Base-by-base conservation (phyloP, 2,329 filamentous ascomycete species). In the Clonostachys byssicola region DNA sequence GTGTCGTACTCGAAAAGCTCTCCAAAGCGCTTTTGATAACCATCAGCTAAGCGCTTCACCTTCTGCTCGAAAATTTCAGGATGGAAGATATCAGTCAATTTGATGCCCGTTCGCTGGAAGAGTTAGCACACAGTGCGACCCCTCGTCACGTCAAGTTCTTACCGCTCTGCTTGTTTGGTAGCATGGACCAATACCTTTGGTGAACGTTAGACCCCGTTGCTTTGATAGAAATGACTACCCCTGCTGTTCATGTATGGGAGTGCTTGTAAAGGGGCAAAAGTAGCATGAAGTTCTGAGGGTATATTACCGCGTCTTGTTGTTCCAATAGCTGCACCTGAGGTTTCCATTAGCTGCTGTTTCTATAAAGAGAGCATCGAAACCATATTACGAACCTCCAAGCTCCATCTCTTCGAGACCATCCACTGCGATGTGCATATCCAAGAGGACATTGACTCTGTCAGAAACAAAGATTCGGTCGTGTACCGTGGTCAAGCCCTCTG, bases 71-170 rank as follows among this genome's bases (percentile, higher is more conserved):
- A 89, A 7, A 75, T 60, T 36, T 77, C 70, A 61, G 81, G 75
- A 60, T 86, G 71, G 61, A 89, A 89, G 52, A 89, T 73, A 47
- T 90, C 85, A 49, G 76, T 73, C 43, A 91, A 65, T 47, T 80
- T 74, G 49, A 91, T 74, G 43, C 86, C 87, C 54, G 73, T 86
- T 56, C 88, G 73, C 38, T 81, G 51, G 18, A 44, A 48, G 58
- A 48, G 44, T 56, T 52, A 53, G 56, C 49, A 40, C 23, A 30
- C 54, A 51, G 53, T 55, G 38, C 52, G 46, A 48, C 44, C 46
- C 45, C 43, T 52, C 48, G 46, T 49, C 42, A 50, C 45, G 46
- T 13, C 42, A 49, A 49, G 46, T 34, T 52, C 54, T 56, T 57
- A 58, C 55, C 47, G 58, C 57, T 50, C 51, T 54, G 54, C 56